phyloP scores from a whole-genome alignment of 768 basidiomycete species.

The Tricholoma terreum region DNA sequence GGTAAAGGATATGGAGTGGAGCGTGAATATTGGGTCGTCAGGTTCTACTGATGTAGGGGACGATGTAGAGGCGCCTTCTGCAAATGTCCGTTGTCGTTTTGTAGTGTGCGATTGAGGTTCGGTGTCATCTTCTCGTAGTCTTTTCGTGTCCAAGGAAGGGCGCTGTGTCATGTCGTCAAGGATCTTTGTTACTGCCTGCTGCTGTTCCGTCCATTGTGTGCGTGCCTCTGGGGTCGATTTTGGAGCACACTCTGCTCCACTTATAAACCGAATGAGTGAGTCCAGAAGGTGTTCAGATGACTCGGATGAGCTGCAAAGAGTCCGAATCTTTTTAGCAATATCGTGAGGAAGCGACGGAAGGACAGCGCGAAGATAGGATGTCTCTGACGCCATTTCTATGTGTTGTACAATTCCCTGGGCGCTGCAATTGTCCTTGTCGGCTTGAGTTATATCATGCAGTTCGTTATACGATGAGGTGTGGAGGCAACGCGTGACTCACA shows the following conservation, averaged over 20 bases:
- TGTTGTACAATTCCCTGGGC: not conserved
- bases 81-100: slow-evolving; percentile 34
- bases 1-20: slow-evolving; percentile 65
- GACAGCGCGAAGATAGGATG: slow-evolving; percentile 31
- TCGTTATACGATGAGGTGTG: not conserved
- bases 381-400: slow-evolving; percentile 23
- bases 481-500: not conserved
- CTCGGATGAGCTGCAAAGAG: slow-evolving; percentile 29
- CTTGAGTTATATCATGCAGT: too few species aligned
- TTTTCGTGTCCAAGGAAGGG: slow-evolving; percentile 26
- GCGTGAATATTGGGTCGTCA: slow-evolving; percentile 50
- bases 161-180: slow-evolving; percentile 27
- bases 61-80: slow-evolving; percentile 14
- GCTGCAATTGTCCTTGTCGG: not conserved
- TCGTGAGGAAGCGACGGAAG: slow-evolving; percentile 33
- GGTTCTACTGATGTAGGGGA: slow-evolving; percentile 19
- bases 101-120: slow-evolving; percentile 17
- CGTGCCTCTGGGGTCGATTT: slow-evolving; percentile 25
- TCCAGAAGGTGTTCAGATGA: slow-evolving; percentile 34
- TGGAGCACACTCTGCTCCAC: slow-evolving; percentile 36
- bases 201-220: slow-evolving; percentile 38
- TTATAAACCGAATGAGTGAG: slow-evolving; percentile 40
- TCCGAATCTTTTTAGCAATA: slow-evolving; percentile 30
- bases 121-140: slow-evolving; percentile 32
- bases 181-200: slow-evolving; percentile 26